Percentiles rank a stretch among this genome's conserved stretches.
Conservation (phyloP, 2,329 filamentous ascomycete genomes). For the Chrysoporthe puriensis region DNA sequence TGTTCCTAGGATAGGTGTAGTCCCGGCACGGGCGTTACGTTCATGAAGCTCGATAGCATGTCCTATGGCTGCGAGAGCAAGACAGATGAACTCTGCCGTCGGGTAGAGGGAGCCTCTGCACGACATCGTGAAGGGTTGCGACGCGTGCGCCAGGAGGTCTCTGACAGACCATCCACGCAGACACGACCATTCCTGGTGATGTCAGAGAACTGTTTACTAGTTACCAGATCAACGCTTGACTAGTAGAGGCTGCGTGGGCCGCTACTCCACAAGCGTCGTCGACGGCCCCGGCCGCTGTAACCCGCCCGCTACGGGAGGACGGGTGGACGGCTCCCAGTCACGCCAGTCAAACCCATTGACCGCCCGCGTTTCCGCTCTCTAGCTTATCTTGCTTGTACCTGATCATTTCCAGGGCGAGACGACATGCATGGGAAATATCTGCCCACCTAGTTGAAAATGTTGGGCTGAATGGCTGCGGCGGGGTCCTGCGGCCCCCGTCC, state of each 20-base stretch:
- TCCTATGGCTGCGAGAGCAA: conserved; percentile 8
- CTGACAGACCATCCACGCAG: neutral
- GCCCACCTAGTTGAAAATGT: neutral
- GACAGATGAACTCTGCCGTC: neutral
- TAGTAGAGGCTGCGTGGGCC: neutral
- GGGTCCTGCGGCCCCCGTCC: neutral
- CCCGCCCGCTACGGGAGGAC: neutral
- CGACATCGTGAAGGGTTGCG: neutral
- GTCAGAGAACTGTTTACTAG: conserved; percentile 10
- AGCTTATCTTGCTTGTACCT: neutral
- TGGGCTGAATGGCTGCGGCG: neutral
- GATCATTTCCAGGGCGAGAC: neutral
- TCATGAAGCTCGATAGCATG: conserved; percentile 34
- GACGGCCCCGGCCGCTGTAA: neutral
- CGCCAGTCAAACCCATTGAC: too few species aligned
- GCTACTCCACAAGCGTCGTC: neutral
- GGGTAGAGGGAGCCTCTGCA: neutral
- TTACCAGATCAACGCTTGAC: neutral
- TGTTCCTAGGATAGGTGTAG: conserved; percentile 45
- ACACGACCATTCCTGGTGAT: conserved; percentile 13
- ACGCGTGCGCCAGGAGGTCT: neutral
- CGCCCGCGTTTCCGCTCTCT: neutral
- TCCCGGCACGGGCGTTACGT: conserved; percentile 39
- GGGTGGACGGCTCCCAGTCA: too few species aligned
- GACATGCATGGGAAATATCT: neutral